phyloP scores from a whole-genome alignment of 495 filamentous ascomycete genomes.

The Astrothelium subdiscretum region DNA sequence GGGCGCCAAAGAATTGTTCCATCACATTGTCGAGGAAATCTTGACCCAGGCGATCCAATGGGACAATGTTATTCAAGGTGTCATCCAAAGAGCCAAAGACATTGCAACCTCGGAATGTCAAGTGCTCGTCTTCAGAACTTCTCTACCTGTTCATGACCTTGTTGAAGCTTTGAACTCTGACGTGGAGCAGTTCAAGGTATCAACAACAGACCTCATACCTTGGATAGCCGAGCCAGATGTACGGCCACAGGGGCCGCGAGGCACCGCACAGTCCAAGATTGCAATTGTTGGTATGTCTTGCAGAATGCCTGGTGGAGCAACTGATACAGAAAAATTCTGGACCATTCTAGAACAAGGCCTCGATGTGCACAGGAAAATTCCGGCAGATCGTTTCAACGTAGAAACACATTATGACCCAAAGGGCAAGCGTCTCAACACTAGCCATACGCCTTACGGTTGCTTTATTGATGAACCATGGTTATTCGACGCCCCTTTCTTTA shows the following conservation, averaged over 20 bases:
- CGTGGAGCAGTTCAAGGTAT: neutral
- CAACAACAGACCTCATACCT: neutral
- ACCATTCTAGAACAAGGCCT: conserved; percentile 15
- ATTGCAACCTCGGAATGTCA: neutral
- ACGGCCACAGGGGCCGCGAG: neutral
- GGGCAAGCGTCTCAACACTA: conserved; percentile 18
- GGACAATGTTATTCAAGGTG: conserved; percentile 1
- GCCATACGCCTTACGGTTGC: conserved; percentile 15
- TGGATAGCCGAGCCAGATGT: neutral
- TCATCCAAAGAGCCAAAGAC: neutral
- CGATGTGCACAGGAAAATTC: conserved; percentile 16
- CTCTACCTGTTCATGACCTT: neutral
- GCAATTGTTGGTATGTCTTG: conserved; percentile 24
- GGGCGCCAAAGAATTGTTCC: conserved; percentile 4
- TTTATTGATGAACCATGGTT: conserved; percentile 17
- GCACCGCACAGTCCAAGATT: conserved; percentile 6
- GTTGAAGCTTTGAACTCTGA: neutral
- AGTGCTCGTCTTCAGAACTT: neutral
- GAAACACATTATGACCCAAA: conserved; percentile 16
- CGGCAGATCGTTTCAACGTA: conserved; percentile 14
- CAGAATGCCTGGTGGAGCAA: conserved; percentile 18
- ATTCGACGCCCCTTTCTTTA: conserved; percentile 33
- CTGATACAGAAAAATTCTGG: conserved; percentile 17
- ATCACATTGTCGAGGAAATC: conserved; percentile 5
- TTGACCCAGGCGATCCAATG: conserved; percentile 10